Evolutionary conservation across 164 flowering plant species (phyloP), one percentile per base, ranked within the genome.

Genomic region (Tinospora cordifolia): DNA sequence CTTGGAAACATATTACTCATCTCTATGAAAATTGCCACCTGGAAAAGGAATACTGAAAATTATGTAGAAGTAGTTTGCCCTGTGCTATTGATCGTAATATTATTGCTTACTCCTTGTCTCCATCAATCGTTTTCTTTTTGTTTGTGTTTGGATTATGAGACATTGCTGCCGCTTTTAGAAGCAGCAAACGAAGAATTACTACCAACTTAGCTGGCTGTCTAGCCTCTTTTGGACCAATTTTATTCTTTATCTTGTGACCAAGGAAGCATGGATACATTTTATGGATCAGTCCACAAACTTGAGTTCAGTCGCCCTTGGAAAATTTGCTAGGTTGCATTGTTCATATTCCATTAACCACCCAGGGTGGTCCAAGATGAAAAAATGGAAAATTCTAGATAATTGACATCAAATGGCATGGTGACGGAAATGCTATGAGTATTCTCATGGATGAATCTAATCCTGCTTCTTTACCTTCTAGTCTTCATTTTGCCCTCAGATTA

Each of bases 1-100:
- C 5, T 26, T 6, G 24, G 58, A 72, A 62, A 62, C 39, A 39
- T 62, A 14, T 72, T 66, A n/a, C 66, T 44, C 59, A 27, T 22
- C 40, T 21, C 63, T 24, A 5, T 4, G n/a, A 51, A 17, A 36
- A 40, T 8, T 40, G 17, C 6, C 34, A 22, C 8, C 6, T 66
- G 68, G 15, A 22, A 46, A 10, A 27, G 25, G 36, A 51, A 71
- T 26, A 30, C 9, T 57, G 27, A 41, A 11, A 21, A 9, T 6
- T 49, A 11, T 41, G 34, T 21, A 66, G 12, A 25, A 17, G 24
- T 17, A 26, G 9, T 36, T 66, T 30, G 39, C 7, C 39, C 12
- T 57, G 17, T 24, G 15, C 69, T 26, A 65, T 54, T 66, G 69
- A 58, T 30, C 36, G 4, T 30, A 38, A 6, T 46, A 63, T 2